Base-by-base conservation (phyloP, 1,284 basidiomycete species). In the Bondarzewia mesenterica region DNA sequence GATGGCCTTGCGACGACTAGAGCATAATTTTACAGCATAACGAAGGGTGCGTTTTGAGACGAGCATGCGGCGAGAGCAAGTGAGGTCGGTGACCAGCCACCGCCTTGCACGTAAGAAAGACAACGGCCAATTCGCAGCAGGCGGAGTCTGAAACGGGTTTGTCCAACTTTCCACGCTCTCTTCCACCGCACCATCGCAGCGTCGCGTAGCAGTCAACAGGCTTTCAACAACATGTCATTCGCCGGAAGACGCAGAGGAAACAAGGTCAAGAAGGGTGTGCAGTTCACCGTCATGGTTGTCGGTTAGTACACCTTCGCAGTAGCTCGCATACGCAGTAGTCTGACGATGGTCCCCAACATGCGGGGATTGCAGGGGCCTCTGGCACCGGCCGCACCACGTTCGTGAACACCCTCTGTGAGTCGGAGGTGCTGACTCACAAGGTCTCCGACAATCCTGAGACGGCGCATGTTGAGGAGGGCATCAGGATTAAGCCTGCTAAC, bases 311-410 rank as follows among this genome's bases (percentile, higher is more conserved):
- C 42, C 18, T 39, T 25, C 36, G 23, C 36, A 46, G 50, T 25
- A 5, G 44, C 38, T 10, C 18, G 12, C 2, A 4, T 14, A 8
- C 21, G n/a, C 38, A 10, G n/a, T 40, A 18, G 16, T 60, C 52
- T 53, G 29, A 32, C 29, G n/a, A 32, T n/a, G 29, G n/a, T n/a
- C 12, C 29, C 29, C 29, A 10, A 10, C 29, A n/a, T 32, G 10
- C n/a, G 29, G 29, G 29, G 12, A 10, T 32, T 52, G 26, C 57
- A 93, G 94, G 93, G 73, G 89, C 92, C 49, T 95, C 93, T 65
- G 94, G 94, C 45, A 93, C 92, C 50, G 94, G 94, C 49, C 89
- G 93, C 51, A 97, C 94, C 51, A 98, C 94, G 46, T 97, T 98
- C 64, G 92, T 97, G 63, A 98, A 98, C 75, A 98, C 93, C 38